Evolutionary conservation across 257 asterid species (phyloP).

Genomic region (Nicotiana undulata): DNA sequence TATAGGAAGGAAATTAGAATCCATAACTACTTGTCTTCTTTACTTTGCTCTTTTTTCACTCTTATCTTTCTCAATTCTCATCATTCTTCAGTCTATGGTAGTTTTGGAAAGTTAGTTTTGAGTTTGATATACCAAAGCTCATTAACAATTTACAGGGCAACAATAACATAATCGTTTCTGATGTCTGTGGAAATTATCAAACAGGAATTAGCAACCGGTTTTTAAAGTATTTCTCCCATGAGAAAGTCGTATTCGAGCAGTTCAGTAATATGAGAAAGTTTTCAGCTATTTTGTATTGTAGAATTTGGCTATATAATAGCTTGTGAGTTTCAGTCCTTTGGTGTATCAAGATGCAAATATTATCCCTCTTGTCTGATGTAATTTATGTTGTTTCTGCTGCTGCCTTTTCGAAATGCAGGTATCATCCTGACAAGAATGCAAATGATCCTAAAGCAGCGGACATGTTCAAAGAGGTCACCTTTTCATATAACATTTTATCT

Average conservation of each 20-base stretch:
- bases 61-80: background rate
- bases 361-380: background rate
- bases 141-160: background rate
- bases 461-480: slow-evolving; percentile 88
- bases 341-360: background rate
- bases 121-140: background rate
- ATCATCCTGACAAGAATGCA: slow-evolving; percentile 98
- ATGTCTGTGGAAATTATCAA: background rate
- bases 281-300: too few relatives aligned
- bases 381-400: slow-evolving; percentile 6
- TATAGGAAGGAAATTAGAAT: background rate
- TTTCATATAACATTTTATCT: slow-evolving; percentile 86
- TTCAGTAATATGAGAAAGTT: too few relatives aligned
- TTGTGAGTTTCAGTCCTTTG: background rate
- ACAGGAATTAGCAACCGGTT: background rate
- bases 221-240: background rate
- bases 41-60: background rate
- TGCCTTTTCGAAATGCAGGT: slow-evolving; percentile 40
- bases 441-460: slow-evolving; percentile 83
- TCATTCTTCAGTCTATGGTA: background rate
- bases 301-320: background rate
- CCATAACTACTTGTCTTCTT: background rate
- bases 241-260: background rate
- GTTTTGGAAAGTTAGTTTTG: background rate
- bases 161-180: background rate